phyloP scores from a whole-genome alignment of 169 alveolate species.

The Plasmodium falciparum region DNA sequence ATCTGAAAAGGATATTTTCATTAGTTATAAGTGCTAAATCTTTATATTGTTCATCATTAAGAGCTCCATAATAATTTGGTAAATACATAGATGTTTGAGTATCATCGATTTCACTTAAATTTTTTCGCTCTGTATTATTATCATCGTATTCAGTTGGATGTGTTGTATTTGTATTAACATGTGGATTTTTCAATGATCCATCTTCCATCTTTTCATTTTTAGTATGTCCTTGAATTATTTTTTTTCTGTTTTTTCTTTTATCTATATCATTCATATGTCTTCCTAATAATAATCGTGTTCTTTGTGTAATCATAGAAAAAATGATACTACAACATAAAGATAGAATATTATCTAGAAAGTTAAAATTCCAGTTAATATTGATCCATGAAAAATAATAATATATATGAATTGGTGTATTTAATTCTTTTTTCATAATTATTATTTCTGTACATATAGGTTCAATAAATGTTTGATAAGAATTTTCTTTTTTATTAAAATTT shows the following conservation, averaged over 20 bases:
- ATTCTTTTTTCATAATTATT: constrained; percentile 40
- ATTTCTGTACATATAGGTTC: constrained; percentile 70
- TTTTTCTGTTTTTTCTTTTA: constrained; percentile 14
- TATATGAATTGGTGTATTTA: constrained; percentile 57
- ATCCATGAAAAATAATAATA: constrained; percentile 71
- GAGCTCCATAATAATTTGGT: constrained; percentile 34
- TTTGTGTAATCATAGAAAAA: constrained; percentile 74
- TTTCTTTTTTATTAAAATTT: constrained; percentile 70
- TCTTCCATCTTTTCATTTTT: constrained; percentile 50
- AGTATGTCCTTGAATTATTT: constrained; percentile 6
- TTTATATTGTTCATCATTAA: constrained; percentile 52
- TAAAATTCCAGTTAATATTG: constrained; percentile 65
- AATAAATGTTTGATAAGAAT: constrained; percentile 67
- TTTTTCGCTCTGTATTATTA: constrained; percentile 51
- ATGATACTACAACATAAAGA: constrained; percentile 73
- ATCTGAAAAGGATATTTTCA: constrained; percentile 52
- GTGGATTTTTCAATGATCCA: constrained; percentile 39
- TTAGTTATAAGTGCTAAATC: constrained; percentile 52
- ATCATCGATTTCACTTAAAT: constrained; percentile 70
- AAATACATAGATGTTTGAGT: constrained; percentile 43
- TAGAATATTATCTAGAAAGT: constrained; percentile 48
- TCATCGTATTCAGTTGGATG: constrained; percentile 69
- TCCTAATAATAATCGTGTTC: constrained; percentile 63
- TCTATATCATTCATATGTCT: constrained; percentile 55
- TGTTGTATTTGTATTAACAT: constrained; percentile 9